Conservation (phyloP, 1,284 basidiomycete genomes). For the Ceratobasidium sp. region DNA sequence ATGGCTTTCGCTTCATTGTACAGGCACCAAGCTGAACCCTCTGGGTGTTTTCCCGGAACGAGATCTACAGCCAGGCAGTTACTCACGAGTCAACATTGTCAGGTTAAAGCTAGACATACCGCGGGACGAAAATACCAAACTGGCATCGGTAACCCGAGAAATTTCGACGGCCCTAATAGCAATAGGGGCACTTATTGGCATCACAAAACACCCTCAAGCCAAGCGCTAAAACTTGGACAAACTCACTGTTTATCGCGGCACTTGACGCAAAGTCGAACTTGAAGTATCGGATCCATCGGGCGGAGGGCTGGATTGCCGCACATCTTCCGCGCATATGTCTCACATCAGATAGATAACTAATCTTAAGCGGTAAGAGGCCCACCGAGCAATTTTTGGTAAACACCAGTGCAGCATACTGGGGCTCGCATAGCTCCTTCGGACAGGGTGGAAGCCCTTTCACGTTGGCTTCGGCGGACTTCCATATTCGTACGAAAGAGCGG, state of each 20-base stretch:
- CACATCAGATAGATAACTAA: too few relatives aligned
- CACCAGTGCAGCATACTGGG: constrained; percentile 37
- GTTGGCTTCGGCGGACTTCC: constrained; percentile 23
- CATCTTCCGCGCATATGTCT: not conserved
- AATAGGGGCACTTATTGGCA: not conserved
- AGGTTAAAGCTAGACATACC: not conserved
- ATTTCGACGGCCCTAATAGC: constrained; percentile 16
- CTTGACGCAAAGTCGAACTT: constrained; percentile 25
- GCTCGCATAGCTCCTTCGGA: constrained; percentile 39
- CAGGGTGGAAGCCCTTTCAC: constrained; percentile 30
- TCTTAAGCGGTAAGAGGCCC: not conserved
- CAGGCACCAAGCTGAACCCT: constrained; percentile 13
- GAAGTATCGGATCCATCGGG: constrained; percentile 24
- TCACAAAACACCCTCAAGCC: too few relatives aligned
- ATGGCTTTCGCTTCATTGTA: constrained; percentile 14
- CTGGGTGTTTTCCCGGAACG: not conserved
- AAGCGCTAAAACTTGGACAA: not conserved
- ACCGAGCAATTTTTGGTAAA: constrained; percentile 41
- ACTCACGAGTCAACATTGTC: not conserved
- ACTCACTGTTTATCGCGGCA: constrained; percentile 28
- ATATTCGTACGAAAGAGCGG: constrained; percentile 2
- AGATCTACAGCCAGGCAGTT: not conserved
- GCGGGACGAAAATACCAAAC: constrained; percentile 9
- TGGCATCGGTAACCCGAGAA: constrained; percentile 1
- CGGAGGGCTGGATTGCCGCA: constrained; percentile 23